Base-by-base conservation (phyloP, 192 early-diverging fungal species). In the Spizellomyces punctatus region DNA sequence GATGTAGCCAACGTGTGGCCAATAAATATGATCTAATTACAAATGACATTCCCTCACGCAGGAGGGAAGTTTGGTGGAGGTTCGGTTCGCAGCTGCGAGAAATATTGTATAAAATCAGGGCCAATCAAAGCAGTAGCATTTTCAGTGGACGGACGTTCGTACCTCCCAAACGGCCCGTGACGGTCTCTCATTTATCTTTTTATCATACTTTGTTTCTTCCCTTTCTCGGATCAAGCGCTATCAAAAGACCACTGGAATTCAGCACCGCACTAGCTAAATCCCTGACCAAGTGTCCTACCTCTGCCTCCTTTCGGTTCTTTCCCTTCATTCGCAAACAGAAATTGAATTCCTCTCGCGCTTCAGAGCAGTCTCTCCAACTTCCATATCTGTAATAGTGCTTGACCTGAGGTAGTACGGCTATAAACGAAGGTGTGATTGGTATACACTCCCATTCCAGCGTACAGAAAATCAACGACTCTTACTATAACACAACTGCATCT, bases 371-470 rank as follows among this genome's bases (percentile, higher is more conserved):
- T 14, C 76, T 45, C 46, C 82, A 67, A n/a, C 55, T 75, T 2
- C 85, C 85, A 48, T 83, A 78, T 6, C 79, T 66, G 58, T 85
- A 86, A 73, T 81, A 86, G 50, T 79, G 63, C 69, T 78, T 82
- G 45, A 81, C 66, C 67, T 86, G 83, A 12, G 80, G 80, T 36
- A 76, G 12, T n/a, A 73, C 49, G 14, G 80, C 80, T 81, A 47
- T 41, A 16, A 5, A 58, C 48, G 44, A 8, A n/a, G 63, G 10
- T 0, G 0, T 12, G 14, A n/a, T n/a, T 4, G 14, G 12, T 54
- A n/a, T 4, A 12, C 50, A 54, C 12, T 54, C 12, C 17, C 0
- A 0, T 54, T 4, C 17, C 14, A n/a, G 50, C 50, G 47, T 10
- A 56, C 5, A 19, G n/a, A 66, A 41, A 47, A 44, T 5, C 5